A percentile compares a stretch with the other conserved stretches of the same genome.
Conservation (phyloP, 148 eudicot species). For the Fagopyrum esculentum region DNA sequence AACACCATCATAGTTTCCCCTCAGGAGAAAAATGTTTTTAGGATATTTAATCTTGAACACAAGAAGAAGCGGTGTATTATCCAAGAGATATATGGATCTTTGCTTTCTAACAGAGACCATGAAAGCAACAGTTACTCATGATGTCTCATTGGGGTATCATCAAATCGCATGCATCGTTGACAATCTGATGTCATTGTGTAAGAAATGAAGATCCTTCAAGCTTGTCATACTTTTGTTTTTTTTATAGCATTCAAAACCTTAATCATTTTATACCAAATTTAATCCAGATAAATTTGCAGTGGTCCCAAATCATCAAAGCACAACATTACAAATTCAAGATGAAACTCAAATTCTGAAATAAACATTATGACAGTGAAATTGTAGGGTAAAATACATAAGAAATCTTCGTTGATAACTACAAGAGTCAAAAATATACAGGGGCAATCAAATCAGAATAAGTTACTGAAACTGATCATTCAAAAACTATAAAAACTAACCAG, state of each 20-base stretch:
- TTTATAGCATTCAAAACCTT: no score
- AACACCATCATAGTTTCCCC: background rate
- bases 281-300: no score
- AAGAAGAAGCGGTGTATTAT: background rate
- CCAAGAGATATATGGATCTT: background rate
- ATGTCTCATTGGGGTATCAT: background rate
- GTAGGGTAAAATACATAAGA: background rate
- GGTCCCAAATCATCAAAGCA: no score
- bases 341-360: background rate
- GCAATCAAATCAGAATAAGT: background rate
- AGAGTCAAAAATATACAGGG: background rate
- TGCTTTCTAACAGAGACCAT: background rate
- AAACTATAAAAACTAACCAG: background rate
- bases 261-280: no score
- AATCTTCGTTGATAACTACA: constrained; percentile 5
- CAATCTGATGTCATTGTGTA: constrained; percentile 1
- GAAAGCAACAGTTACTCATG: background rate
- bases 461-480: background rate
- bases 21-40: background rate
- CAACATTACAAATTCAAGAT: no score
- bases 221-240: no score
- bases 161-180: background rate
- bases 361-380: background rate
- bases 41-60: background rate
- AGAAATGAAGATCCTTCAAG: background rate